Base-by-base conservation (phyloP, 2,329 filamentous ascomycete genomes). In the Leptographium lundbergii region DNA sequence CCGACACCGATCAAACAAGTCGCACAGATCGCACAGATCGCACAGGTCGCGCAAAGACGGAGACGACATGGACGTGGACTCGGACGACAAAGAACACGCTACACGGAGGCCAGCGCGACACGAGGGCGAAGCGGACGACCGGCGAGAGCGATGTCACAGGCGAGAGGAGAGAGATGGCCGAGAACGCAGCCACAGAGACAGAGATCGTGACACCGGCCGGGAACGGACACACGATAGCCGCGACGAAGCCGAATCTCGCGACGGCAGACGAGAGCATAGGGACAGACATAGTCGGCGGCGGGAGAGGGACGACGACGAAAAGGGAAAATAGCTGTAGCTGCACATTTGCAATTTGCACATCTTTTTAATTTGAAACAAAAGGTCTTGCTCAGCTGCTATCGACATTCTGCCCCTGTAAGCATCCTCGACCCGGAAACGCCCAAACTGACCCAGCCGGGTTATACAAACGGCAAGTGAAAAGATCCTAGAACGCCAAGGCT, bases 1-100 rank as follows among this genome's bases (percentile, higher is more conserved):
- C 45, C 56, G 17, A 4, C 42, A 58, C 22, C 55, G 39, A 14
- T 74, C 76, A 61, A 77, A 77, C 53, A 73, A 73, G 34, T 74
- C 72, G 48, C 77, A 78, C 59, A 73, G 74, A 14, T 61, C 60
- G 6, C 63, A 64, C 61, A 58, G 67, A 63, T 47, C 39, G 17
- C 24, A 56, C 48, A 25, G 25, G 25, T 51, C 48, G 24, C 39
- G 22, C 53, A 25, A 32, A 24, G 51, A 36, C 10, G 25, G 22
- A 51, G 48, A 53, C 24, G 17, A 19, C 25, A 64, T 17, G 61
- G 65, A 0, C 67, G 69, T 6, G 65, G 65, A 60, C 10, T 9
- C 32, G 9, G 61, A 63, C 29, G 57, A 69, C 29, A 51, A 11
- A 34, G 52, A 51, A 47, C 39, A 14, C 17, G 19, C 39, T 42